A percentile compares a stretch with the other conserved stretches of the same genome.
Conservation (phyloP, 148 eudicot genomes). For the Silene uniflora region DNA sequence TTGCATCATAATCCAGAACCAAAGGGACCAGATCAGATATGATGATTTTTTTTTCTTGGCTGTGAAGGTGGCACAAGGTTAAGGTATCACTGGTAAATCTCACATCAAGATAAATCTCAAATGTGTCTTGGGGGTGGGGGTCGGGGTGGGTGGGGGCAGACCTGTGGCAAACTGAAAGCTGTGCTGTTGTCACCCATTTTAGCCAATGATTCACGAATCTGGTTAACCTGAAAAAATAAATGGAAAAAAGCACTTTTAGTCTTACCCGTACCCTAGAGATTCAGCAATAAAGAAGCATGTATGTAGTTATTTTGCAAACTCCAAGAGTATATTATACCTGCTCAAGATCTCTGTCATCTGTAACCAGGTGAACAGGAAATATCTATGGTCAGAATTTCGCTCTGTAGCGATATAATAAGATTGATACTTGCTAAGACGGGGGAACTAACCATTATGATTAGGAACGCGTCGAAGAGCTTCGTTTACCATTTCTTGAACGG, state of each 20-base stretch:
- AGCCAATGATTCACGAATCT: constrained; percentile 89
- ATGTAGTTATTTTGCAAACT: neutral
- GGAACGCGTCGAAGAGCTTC: constrained; percentile 87
- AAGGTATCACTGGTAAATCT: too few species aligned
- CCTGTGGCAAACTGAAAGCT: constrained; percentile 97
- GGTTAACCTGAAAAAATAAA: constrained; percentile 67
- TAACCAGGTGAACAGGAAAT: constrained; percentile 26
- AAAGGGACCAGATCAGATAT: too few species aligned
- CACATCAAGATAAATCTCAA: neutral
- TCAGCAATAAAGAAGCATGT: neutral
- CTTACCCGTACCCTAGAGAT: constrained; percentile 3
- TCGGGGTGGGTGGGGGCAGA: constrained; percentile 23
- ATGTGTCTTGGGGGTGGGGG: neutral
- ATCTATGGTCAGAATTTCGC: constrained; percentile 26
- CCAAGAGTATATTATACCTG: constrained; percentile 45
- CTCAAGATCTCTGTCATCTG: constrained; percentile 90
- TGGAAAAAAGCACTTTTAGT: neutral
- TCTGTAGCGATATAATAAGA: constrained; percentile 3
- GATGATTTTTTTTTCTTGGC: too few species aligned
- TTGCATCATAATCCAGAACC: too few species aligned
- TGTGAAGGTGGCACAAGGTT: too few species aligned
- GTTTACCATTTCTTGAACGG: constrained; percentile 88
- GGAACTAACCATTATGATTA: constrained; percentile 63
- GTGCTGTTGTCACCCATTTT: constrained; percentile 95
- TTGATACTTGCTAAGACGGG: constrained; percentile 1